Evolutionary conservation across 768 basidiomycete genomes (phyloP), one percentile per base, ranked within the genome.

Genomic region (Trametes cinnabarina): DNA sequence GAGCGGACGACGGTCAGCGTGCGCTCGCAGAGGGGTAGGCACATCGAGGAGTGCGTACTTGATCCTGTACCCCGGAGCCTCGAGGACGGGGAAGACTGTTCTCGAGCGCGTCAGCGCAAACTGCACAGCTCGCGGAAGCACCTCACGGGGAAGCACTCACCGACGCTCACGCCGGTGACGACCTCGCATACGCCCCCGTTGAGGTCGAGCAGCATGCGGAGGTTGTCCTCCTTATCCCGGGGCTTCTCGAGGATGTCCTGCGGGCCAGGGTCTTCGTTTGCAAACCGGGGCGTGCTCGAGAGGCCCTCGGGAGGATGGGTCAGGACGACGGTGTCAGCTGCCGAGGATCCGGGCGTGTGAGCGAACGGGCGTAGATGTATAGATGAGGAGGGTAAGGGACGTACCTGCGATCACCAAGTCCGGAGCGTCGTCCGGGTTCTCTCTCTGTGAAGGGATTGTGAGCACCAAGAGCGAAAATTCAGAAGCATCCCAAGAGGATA

Each of bases 271-370:
- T 82, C 80, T 9, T 82, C 72, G 12, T 85, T 75, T 11, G 82
- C 80, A 49, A 82, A 84, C 11, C 50, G 48, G 9, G 84, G 79
- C 1, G 72, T 72, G 51, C 81, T 79, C 11, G 86, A 81, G 2
- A 83, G 81, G 41, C 82, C 73, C 0, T 88, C 84, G 49, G 82
- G 77, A 0, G 82, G 79, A 64, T 89, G 90, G 4, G 87, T 88
- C 40, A 99, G 76, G n/a, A 98, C 94, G 14, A 99, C 86, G 0
- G 97, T 98, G 70, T 99, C 97, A 62, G 96, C 97, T 94, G 69
- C 41, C 1, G 37, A 22, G 43, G 25, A n/a, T n/a, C n/a, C 26
- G 4, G 2, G 23, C 25, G 12, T 26, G 22, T 14, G 44, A 23
- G n/a, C 26, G 43, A 32, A 23, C 11, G 39, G 26, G 46, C 34